These are phyloP conservation scores for Glebionis coronaria DNA, from an alignment of 129 eudicot species.

Conservation along the genomic window DNA sequence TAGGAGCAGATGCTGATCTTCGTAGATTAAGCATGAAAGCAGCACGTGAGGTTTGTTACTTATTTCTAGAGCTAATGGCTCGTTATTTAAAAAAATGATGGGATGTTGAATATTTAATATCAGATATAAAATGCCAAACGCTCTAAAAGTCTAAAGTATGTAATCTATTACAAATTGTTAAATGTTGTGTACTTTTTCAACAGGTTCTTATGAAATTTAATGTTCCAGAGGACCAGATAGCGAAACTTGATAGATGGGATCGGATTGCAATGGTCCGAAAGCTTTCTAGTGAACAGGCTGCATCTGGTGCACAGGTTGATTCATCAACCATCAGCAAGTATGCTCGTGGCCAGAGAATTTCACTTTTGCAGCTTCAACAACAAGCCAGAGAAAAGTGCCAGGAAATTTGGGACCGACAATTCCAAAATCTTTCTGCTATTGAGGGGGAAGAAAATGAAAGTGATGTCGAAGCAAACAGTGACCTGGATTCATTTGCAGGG, in stretches of 20 bases:
- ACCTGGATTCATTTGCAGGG: too few species aligned
- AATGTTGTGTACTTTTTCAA: background rate
- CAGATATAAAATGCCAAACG: background rate
- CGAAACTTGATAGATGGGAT: conserved; percentile 85
- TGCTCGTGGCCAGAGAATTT: too few species aligned
- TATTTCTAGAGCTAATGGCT: conserved; percentile 5
- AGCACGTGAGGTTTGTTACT: conserved; percentile 72
- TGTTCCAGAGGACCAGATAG: conserved; percentile 93
- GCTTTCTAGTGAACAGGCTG: too few species aligned
- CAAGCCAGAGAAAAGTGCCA: too few species aligned
- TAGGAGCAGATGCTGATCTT: conserved; percentile 99
- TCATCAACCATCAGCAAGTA: too few species aligned
- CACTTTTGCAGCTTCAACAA: too few species aligned
- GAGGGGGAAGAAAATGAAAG: conserved; percentile 93
- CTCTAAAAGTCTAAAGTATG: background rate
- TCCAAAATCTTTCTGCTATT: conserved; percentile 59
- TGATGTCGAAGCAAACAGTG: conserved; percentile 80
- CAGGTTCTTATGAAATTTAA: too few species aligned
- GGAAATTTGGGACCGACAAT: too few species aligned
- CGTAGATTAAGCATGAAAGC: conserved; percentile 99
- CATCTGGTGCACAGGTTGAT: too few species aligned
- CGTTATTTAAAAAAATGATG: background rate
- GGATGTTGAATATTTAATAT: background rate
- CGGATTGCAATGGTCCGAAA: conserved; percentile 94
- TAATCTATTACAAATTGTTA: background rate